Percentiles rank a stretch among this genome's conserved stretches.
Conservation (phyloP, 352 stramenopile species). For the Pythium rhizo-oryzae region DNA sequence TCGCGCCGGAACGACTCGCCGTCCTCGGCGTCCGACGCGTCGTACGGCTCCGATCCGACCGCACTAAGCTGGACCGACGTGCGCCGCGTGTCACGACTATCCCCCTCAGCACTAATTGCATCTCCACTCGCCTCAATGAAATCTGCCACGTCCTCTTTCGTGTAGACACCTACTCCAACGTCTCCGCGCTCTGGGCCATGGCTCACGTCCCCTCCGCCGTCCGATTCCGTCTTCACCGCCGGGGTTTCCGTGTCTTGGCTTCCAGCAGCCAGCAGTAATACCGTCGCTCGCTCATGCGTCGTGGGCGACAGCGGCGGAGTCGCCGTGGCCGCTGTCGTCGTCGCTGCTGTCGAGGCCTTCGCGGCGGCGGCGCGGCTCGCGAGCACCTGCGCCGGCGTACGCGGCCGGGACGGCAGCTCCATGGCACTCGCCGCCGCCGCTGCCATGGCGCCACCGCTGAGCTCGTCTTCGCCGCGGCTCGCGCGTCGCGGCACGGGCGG, state of each 20-base stretch:
- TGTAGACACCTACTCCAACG: neutral
- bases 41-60: conserved; percentile 11
- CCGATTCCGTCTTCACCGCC: no score
- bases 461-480: conserved; percentile 10
- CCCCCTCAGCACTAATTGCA: neutral
- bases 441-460: neutral
- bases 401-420: conserved; percentile 8
- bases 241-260: no score
- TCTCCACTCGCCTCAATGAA: neutral
- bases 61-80: conserved; percentile 17
- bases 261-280: no score
- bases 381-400: conserved; percentile 29
- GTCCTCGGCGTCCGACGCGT: conserved; percentile 5
- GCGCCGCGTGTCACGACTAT: neutral
- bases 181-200: neutral
- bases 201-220: no score
- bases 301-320: no score
- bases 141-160: neutral
- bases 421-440: neutral
- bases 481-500: conserved; percentile 23
- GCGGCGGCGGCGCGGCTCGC: conserved; percentile 21
- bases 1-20: conserved; percentile 12
- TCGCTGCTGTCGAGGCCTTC: neutral
- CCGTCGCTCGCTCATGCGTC: no score
- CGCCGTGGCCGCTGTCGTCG: neutral